These are phyloP conservation scores for Triangularia verruculosa DNA, from an alignment of 2,329 filamentous ascomycete species.

Conservation along the genomic window DNA sequence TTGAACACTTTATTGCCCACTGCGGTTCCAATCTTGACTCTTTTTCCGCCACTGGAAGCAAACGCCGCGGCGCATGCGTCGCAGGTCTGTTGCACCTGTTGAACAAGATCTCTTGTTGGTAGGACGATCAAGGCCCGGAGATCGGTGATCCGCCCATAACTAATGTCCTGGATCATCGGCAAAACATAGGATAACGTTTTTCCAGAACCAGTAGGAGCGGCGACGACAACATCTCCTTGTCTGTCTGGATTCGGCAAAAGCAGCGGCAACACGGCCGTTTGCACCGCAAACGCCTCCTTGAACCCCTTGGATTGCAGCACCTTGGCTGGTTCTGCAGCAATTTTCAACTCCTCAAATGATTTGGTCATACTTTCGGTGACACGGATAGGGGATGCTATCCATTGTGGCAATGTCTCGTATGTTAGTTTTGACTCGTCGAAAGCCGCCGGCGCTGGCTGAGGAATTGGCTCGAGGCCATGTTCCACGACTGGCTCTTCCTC, in stretches of 20 bases:
- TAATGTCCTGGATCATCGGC: conserved; percentile 76
- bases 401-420: conserved; percentile 76
- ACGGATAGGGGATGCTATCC: conserved; percentile 74
- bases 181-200: conserved; percentile 92
- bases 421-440: conserved; percentile 57
- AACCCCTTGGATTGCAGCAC: conserved; percentile 68
- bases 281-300: conserved; percentile 71
- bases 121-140: conserved; percentile 81
- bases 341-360: conserved; percentile 62
- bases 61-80: conserved; percentile 68
- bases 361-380: conserved; percentile 59
- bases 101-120: conserved; percentile 85
- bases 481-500: conserved; percentile 33
- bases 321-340: conserved; percentile 58
- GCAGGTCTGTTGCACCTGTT: conserved; percentile 76
- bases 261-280: conserved; percentile 75
- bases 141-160: conserved; percentile 59
- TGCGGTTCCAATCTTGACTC: conserved; percentile 75
- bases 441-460: conserved; percentile 66
- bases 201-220: conserved; percentile 90
- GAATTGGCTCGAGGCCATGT: conserved; percentile 76
- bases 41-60: conserved; percentile 54
- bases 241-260: conserved; percentile 65
- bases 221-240: conserved; percentile 79
- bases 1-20: conserved; percentile 77